Base-by-base conservation (phyloP, 2,329 filamentous ascomycete species). In the Verticillium longisporum region DNA sequence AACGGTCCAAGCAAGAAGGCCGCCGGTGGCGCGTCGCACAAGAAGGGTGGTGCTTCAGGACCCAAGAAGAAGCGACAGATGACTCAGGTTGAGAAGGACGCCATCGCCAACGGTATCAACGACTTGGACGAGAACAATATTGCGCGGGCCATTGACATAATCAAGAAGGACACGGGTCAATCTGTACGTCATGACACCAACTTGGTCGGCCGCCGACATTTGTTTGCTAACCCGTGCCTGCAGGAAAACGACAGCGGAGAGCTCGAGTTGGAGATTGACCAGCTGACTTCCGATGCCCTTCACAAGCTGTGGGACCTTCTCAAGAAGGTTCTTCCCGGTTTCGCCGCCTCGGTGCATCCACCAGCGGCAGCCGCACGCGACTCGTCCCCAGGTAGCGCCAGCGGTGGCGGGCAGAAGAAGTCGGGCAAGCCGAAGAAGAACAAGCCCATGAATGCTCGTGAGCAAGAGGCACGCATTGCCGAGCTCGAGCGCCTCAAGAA, bases 41-140 rank as follows among this genome's bases (percentile, higher is more conserved):
- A 71, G 68, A 74, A 74, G 67, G 61, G 58, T 57, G 69, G 71
- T 61, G 79, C 85, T 72, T 83, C 83, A 68, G 69, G 75, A 4
- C 70, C 74, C 0, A 60, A 70, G 6, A 78, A 77, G 68, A 87
- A 85, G 68, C 78, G 82, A n/a, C 83, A 83, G 60, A 84, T 90
- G 69, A 86, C 92, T 55, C 88, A 86, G 62, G 82, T 88, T 3
- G 92, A 99, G 76, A 98, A 98, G 79, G 91, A 95, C 61, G 86
- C 93, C 66, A 96, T 99, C 61, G 94, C 92, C 1, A 88, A 89
- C 62, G 90, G 90, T 14, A 95, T 97, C 65, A 90, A 88, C 68
- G 88, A 88, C 64, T 85, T 98, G 61, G 88, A 92, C 18, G 88
- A 89, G 57, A 80, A 82, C n/a, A 87, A 91, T 66, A 89, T 97